Conservation (phyloP, 1,284 basidiomycete genomes). For the Boletus calvinii region DNA sequence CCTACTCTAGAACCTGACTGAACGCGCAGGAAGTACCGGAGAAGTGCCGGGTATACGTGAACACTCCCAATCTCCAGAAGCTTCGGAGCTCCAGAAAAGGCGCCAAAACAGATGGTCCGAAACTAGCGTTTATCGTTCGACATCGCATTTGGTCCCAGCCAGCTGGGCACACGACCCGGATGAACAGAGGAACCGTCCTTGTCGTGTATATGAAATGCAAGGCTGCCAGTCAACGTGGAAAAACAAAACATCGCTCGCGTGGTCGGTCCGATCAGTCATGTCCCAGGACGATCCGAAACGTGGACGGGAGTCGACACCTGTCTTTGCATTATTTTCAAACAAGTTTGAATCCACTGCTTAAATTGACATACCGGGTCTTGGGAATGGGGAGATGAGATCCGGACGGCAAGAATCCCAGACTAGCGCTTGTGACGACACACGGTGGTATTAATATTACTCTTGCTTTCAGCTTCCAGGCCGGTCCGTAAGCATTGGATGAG, state of each 20-base stretch:
- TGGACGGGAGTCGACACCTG: background rate
- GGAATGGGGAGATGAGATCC: slow-evolving; percentile 3
- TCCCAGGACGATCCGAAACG: slow-evolving; percentile 3
- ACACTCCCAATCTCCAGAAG: no score
- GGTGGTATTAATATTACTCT: no score
- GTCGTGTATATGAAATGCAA: background rate
- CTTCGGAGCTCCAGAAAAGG: background rate
- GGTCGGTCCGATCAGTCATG: background rate
- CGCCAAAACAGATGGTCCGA: background rate
- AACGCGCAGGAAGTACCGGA: background rate
- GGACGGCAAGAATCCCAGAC: background rate
- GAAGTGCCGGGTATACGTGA: background rate
- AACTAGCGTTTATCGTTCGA: background rate
- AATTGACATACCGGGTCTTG: background rate
- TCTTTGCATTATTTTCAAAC: background rate
- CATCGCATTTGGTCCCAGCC: background rate
- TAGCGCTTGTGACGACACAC: background rate
- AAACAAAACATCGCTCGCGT: background rate
- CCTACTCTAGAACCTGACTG: background rate
- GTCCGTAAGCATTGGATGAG: background rate
- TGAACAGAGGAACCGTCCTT: background rate
- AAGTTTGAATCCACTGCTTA: background rate
- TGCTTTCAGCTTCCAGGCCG: no score
- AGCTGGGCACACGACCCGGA: background rate
- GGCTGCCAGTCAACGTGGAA: no score